Evolutionary conservation across 805 yeast species (phyloP).

Genomic region (Candida mattraensis): DNA sequence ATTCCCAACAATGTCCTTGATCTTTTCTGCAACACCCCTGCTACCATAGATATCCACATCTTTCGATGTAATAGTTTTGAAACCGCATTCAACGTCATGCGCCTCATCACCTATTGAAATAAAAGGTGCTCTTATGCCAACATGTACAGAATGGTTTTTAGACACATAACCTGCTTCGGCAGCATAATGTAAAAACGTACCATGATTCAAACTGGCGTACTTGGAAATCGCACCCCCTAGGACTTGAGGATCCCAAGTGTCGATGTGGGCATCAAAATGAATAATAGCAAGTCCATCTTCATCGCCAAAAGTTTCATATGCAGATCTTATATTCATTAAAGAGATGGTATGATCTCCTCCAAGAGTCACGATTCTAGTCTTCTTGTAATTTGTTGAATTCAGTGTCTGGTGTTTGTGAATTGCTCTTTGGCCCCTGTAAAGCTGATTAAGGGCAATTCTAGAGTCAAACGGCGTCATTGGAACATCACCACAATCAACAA

Average conservation of each 20-base stretch:
- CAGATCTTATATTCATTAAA: slow-evolving; percentile 47
- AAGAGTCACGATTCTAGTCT: slow-evolving; percentile 43
- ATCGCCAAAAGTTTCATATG: slow-evolving; percentile 44
- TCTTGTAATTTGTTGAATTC: slow-evolving; percentile 21
- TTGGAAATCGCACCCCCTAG: slow-evolving; percentile 63
- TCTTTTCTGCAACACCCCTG: slow-evolving; percentile 34
- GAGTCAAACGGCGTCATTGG: slow-evolving; percentile 64
- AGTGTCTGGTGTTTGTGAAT: slow-evolving; percentile 39
- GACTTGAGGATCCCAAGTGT: slow-evolving; percentile 64
- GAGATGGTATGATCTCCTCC: slow-evolving; percentile 62
- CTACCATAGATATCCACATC: slow-evolving; percentile 45
- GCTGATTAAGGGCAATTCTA: slow-evolving; percentile 53
- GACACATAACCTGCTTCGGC: slow-evolving; percentile 62
- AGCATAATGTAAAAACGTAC: slow-evolving; percentile 70
- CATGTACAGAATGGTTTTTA: slow-evolving; percentile 51
- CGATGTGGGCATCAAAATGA: slow-evolving; percentile 65
- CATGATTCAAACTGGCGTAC: slow-evolving; percentile 59
- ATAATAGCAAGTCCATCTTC: slow-evolving; percentile 45
- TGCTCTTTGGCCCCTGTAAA: slow-evolving; percentile 52
- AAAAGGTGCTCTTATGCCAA: slow-evolving; percentile 66
- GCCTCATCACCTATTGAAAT: slow-evolving; percentile 34
- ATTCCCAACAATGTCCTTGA: slow-evolving; percentile 38
- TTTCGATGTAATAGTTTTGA: slow-evolving; percentile 43
- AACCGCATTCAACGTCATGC: slow-evolving; percentile 52
- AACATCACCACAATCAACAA: slow-evolving; percentile 61